These are phyloP conservation scores for Phytophthora sp. DNA, from an alignment of 352 stramenopile genomes.

Conservation along the genomic window DNA sequence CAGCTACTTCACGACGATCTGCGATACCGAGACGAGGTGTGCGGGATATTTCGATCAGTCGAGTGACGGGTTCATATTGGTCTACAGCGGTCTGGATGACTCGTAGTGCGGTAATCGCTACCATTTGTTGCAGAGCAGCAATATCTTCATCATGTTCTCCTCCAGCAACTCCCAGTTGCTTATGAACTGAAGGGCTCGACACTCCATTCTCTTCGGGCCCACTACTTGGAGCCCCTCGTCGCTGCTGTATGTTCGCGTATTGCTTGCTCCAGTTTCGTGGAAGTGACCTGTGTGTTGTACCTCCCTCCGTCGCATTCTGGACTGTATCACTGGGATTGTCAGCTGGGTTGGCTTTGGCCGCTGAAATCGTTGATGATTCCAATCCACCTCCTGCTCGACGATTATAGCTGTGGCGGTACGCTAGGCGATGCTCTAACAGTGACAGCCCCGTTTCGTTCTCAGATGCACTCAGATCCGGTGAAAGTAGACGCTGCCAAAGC, in stretches of 20 bases:
- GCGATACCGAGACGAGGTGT: constrained; percentile 31
- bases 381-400: constrained; percentile 33
- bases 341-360: constrained; percentile 14
- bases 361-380: constrained; percentile 4
- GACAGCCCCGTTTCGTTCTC: constrained; percentile 53
- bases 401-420: constrained; percentile 53
- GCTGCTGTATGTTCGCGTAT: constrained; percentile 37
- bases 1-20: neutral
- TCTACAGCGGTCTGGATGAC: constrained; percentile 56
- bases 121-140: constrained; percentile 44
- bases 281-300: constrained; percentile 37
- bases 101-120: constrained; percentile 47
- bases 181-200: neutral
- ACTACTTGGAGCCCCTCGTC: constrained; percentile 31
- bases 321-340: constrained; percentile 18
- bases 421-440: constrained; percentile 60
- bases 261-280: constrained; percentile 77
- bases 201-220: constrained; percentile 31
- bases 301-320: constrained; percentile 17
- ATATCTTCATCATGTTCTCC: constrained; percentile 32
- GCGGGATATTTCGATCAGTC: constrained; percentile 47
- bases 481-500: constrained; percentile 55
- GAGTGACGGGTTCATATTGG: constrained; percentile 57
- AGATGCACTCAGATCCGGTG: constrained; percentile 47
- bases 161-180: neutral